Base-by-base conservation (phyloP, 805 yeast species). In the Candida arabinofermentans region DNA sequence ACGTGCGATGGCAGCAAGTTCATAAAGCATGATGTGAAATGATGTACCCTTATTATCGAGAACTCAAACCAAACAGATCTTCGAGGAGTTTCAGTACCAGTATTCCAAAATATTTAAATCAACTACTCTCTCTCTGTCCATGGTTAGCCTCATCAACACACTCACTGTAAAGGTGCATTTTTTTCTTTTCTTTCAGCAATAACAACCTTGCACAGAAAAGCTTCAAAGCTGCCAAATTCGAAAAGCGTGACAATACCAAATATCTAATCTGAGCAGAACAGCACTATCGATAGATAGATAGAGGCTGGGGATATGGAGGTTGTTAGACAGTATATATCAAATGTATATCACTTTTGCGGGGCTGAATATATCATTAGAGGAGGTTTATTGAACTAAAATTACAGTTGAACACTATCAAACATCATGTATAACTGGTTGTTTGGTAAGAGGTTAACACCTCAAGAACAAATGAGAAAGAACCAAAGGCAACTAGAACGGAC, bases 401-500 rank as follows among this genome's bases (percentile, higher is more conserved):
- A n/a, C n/a, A n/a, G n/a, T n/a, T n/a, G n/a, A n/a, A n/a, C n/a
- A n/a, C n/a, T n/a, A n/a, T n/a, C n/a, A n/a, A n/a, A n/a, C 32
- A 21, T 12, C n/a, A 62, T 83, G 54, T 77, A 93, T 51, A 95
- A 90, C 57, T 93, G 98, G 98, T 88, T 86, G 22, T 93, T 93
- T 67, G 99, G 99, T 8, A 86, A 88, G 72, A 78, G 83, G 59
- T 68, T 85, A 48, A 88, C 98, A 36, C 98, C 99, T 9, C 97
- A 90, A 61, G 99, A 93, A 66, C 76, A 89, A 62, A 77, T 93
- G 60, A 80, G 97, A 49, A 91, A 81, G 80, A 95, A 93, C 65
- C 99, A 95, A 69, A 70, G 99, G 42, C 95, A 96, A 5, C 70
- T 93, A 22, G 99, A 93, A 57, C 81, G 90, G 51, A 90, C 98